Evolutionary conservation across 768 basidiomycete genomes (phyloP), one percentile per base, ranked within the genome.

Genomic region (Clathrus columnatus): DNA sequence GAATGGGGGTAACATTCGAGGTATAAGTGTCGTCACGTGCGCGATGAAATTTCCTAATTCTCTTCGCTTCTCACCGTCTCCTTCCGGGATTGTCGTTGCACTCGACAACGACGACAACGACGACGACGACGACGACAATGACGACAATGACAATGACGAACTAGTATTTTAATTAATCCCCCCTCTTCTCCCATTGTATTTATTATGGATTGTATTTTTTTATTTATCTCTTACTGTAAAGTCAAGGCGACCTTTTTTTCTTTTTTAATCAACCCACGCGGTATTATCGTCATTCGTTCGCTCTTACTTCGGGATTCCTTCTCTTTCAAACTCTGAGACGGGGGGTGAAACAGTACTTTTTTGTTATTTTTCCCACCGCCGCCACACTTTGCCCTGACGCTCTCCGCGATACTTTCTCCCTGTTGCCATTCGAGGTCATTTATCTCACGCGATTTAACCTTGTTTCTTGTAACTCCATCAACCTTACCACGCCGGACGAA

Each of bases 1-100:
- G 30, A 42, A 53, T 53, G 51, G 51, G n/a, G 36, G 51, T 36
- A 11, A 53, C 36, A 46, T 46, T 45, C 26, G 6, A 24, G 20
- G 54, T 14, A 5, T 14, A 36, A 16, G 36, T 27, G 54, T 48
- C 21, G 54, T 55, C 54, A 55, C 54, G 54, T 55, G 54, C 54
- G 20, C 17, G 46, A 23, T 14, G 14, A 11, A 23, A 36, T 36
- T 36, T n/a, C 36, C 36, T 36, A 36, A 36, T 36, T 36, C 36
- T 36, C 14, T n/a, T 36, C 36, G 36, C 36, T 36, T 36, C 36
- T 36, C 36, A n/a, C 36, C n/a, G 36, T 36, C 36, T 36, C 36
- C n/a, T 36, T 36, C 36, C 36, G 36, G 36, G 36, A 36, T n/a
- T 36, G 36, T 36, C n/a, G 36, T n/a, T 4, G n/a, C n/a, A 36